Conservation (phyloP, 371 early-diverging fungal genomes). For the Mortierella sp. region DNA sequence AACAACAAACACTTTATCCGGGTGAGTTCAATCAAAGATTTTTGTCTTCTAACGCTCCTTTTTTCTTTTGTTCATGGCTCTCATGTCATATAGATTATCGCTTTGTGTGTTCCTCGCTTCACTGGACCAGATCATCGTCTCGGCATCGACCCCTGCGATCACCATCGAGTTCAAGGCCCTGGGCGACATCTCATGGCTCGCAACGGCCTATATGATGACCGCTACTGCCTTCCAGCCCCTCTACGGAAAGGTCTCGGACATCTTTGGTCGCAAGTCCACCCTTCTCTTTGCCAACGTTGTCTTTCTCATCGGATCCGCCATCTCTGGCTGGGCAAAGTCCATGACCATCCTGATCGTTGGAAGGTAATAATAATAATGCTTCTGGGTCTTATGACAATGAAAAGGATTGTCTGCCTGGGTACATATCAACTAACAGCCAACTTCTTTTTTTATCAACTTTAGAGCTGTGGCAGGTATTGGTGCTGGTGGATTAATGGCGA, state of each 20-base stretch:
- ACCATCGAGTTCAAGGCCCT: constrained; percentile 44
- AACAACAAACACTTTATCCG: no score
- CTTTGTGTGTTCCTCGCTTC: constrained; percentile 69
- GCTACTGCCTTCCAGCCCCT: constrained; percentile 63
- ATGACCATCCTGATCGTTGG: constrained; percentile 76
- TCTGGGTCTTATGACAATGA: no score
- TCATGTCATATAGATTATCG: constrained; percentile 10
- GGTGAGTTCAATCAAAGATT: no score
- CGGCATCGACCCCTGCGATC: constrained; percentile 56
- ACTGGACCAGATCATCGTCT: constrained; percentile 64
- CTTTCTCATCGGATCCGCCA: constrained; percentile 69
- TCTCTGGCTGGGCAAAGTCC: constrained; percentile 68
- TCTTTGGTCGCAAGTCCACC: constrained; percentile 77
- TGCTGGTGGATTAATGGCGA: constrained; percentile 81
- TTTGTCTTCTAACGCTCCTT: neutral
- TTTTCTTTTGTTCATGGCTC: constrained; percentile 14
- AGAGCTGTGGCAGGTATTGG: constrained; percentile 86
- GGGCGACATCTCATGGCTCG: constrained; percentile 62
- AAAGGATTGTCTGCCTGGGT: no score
- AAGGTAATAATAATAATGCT: no score
- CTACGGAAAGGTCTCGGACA: constrained; percentile 66
- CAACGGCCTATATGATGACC: constrained; percentile 54
- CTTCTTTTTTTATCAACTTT: neutral
- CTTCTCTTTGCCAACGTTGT: constrained; percentile 66
- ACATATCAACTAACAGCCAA: neutral